Base-by-base conservation (phyloP, 2,329 filamentous ascomycete genomes). In the Apiospora sp. region DNA sequence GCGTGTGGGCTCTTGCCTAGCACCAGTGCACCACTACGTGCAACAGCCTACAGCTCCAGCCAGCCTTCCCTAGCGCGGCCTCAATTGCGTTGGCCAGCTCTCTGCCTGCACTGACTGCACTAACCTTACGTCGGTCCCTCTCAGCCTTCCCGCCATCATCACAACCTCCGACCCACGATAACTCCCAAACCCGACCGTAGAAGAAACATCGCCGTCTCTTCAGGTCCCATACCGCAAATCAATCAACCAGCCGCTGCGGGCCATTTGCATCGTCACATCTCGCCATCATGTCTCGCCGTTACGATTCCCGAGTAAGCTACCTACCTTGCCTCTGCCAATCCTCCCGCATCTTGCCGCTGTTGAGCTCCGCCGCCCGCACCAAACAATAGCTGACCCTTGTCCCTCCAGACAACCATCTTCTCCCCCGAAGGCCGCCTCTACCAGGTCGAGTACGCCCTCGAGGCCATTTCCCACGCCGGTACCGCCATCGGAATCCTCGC, bases 401-500 rank as follows among this genome's bases (percentile, higher is more conserved):
- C 34, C 34, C 64, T 67, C 79, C 67, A 98, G 95, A 99, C 96
- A 79, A 99, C 96, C 83, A 99, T 99, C 90, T 99, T 99, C 92
- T 99, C 96, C 74, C 96, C 96, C 74, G 96, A 99, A 87, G 96
- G 96, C 76, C 95, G 96, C 81, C 91, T 99, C 74, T 99, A 99
- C 85, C 96, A 99, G 86, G 96, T 99, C 80, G 96, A 99, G 90
- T 99, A 99, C 89, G 97, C 96, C 37, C 91, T 99, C 70, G 96
- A 99, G 85, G 96, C 96, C 82, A 99, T 99, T 82, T 99, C 96
- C 77, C 96, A 99, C 81, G 96, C 96, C 78, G 96, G 96, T 79
- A 99, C 96, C 69, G 96, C 96, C 77, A 92, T 99, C 79, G 96
- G 96, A 72, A 98, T 99, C 81, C 89, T 99, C 77, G 96, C 97